phyloP scores from a whole-genome alignment of 78 protist species.

The Speleostelium caveatum region DNA sequence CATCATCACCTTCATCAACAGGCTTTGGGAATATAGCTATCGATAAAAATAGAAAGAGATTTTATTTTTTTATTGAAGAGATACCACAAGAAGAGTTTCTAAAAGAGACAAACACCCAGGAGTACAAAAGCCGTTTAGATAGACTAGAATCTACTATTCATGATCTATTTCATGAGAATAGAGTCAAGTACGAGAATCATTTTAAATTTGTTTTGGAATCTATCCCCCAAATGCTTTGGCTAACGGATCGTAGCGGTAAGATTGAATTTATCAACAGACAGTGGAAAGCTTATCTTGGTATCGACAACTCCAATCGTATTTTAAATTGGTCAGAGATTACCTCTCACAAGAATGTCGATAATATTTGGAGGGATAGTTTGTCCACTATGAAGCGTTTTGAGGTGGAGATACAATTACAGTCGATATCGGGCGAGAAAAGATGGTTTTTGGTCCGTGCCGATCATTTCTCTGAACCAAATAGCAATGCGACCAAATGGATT shows the following conservation, averaged over 20 bases:
- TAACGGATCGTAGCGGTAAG: conserved; percentile 22
- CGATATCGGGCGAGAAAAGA: conserved; percentile 20
- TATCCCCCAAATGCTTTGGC: conserved; percentile 58
- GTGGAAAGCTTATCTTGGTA: conserved; percentile 51
- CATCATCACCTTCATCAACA: neutral
- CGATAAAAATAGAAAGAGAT: neutral
- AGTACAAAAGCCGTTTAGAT: conserved; percentile 21
- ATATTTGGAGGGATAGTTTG: conserved; percentile 11
- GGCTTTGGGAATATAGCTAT: neutral
- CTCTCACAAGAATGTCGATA: neutral
- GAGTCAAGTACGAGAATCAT: conserved; percentile 13
- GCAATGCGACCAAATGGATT: conserved; percentile 16
- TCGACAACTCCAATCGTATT: conserved; percentile 15
- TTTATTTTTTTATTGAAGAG: conserved; percentile 34
- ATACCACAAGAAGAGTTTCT: conserved; percentile 33
- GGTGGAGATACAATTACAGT: conserved; percentile 14
- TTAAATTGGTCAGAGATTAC: conserved; percentile 14
- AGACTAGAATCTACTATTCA: conserved; percentile 12
- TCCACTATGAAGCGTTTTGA: conserved; percentile 23
- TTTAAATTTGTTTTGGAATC: conserved; percentile 53
- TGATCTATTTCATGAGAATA: too few relatives aligned
- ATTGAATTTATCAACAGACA: conserved; percentile 54
- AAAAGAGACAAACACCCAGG: conserved; percentile 11
- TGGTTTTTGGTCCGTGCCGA: conserved; percentile 61
- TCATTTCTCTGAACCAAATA: conserved; percentile 15